Evolutionary conservation across 345 rosid genomes (phyloP).

Genomic region (Schrenkiella parvula): DNA sequence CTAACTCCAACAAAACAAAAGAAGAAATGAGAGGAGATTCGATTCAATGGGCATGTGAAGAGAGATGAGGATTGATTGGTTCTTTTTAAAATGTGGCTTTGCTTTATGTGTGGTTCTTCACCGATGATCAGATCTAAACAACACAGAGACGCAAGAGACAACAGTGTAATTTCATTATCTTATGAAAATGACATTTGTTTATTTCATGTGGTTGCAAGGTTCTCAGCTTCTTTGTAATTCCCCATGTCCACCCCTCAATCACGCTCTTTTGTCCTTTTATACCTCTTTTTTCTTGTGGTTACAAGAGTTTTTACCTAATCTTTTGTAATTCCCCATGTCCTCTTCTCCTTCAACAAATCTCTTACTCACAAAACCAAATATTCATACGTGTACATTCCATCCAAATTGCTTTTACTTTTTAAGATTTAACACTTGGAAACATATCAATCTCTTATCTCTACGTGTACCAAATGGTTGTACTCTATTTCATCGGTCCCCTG

Average conservation of each 20-base stretch:
- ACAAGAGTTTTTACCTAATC: background rate
- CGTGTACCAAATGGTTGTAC: background rate
- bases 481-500: background rate
- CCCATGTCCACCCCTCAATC: constrained; percentile 15
- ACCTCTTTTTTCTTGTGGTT: constrained; percentile 14
- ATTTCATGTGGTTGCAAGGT: constrained; percentile 36
- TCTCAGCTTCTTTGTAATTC: constrained; percentile 27
- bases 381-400: constrained; percentile 1
- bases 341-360: constrained; percentile 7
- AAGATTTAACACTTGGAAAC: constrained; percentile 1
- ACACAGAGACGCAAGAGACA: constrained; percentile 23
- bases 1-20: constrained; percentile 33
- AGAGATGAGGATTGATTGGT: constrained; percentile 19
- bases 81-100: constrained; percentile 16
- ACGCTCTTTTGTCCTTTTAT: constrained; percentile 25
- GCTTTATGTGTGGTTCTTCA: constrained; percentile 26
- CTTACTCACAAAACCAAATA: background rate
- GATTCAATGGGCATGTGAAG: constrained; percentile 23
- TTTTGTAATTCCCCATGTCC: background rate
- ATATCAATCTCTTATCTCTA: background rate
- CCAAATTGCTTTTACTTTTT: background rate
- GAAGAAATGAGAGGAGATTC: constrained; percentile 26
- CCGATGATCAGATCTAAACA: constrained; percentile 10
- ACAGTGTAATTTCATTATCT: constrained; percentile 24
- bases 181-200: constrained; percentile 24